These are phyloP conservation scores for Neurospora sublineolata DNA, from an alignment of 495 filamentous ascomycete genomes.

Conservation along the genomic window DNA sequence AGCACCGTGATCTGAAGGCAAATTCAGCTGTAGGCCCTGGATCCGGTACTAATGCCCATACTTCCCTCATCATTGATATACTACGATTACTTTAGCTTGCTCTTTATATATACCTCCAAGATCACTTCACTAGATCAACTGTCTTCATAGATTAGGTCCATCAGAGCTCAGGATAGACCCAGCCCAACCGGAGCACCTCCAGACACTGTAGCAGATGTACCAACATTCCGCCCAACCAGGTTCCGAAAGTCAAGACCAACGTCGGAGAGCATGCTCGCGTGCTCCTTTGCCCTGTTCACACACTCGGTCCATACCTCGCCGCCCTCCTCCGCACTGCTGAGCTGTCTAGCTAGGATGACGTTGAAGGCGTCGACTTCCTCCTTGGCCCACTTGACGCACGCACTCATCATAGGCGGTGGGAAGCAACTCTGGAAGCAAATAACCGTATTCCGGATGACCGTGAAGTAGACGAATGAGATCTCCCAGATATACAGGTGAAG, in stretches of 20 bases:
- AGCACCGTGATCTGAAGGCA: background rate
- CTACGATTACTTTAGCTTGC: background rate
- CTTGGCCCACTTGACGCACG: constrained; percentile 93
- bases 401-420: constrained; percentile 72
- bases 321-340: constrained; percentile 64
- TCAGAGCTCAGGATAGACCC: constrained; percentile 22
- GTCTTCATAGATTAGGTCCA: background rate
- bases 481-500: constrained; percentile 87
- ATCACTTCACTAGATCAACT: background rate
- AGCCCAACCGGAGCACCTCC: constrained; percentile 27
- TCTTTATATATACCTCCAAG: background rate
- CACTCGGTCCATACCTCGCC: constrained; percentile 69
- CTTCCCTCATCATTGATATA: background rate
- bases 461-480: constrained; percentile 94
- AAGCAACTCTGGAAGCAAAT: constrained; percentile 83
- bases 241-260: constrained; percentile 86
- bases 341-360: constrained; percentile 62
- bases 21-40: background rate
- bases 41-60: background rate
- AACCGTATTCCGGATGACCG: constrained; percentile 81
- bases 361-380: constrained; percentile 87
- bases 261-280: constrained; percentile 68
- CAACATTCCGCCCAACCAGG: constrained; percentile 40
- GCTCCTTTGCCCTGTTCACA: constrained; percentile 66
- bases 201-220: constrained; percentile 7